Evolutionary conservation across 106 monocot species (phyloP), one percentile per base, ranked within the genome.

Genomic region (Dioscorea zingiberensis): DNA sequence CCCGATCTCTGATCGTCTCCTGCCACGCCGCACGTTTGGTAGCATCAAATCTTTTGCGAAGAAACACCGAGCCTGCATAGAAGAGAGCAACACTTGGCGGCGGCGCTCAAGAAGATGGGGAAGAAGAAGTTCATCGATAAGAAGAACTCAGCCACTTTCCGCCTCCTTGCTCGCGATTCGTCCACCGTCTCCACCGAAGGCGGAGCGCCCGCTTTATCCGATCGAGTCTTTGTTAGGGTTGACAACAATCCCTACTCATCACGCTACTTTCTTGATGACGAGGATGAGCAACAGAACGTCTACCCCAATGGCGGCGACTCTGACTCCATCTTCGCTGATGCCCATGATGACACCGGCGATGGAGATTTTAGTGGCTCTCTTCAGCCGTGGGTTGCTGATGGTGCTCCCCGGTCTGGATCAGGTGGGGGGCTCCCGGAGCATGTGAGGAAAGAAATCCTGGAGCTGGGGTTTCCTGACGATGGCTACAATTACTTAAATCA

Each of bases 401-500:
- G 3, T 21, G 18, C 19, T 17, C 61, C 17, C 56, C 25, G 15
- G 16, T 16, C 21, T 7, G 21, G 57, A 30, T 58, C 27, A 17
- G 21, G 55, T 14, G 26, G 68, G 38, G 24, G 27, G 14, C 72
- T 97, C 8, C 67, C 91, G 51, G 88, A 91, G n/a, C 63, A 84
- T 11, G 76, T 86, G 65, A 83, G 88, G 67, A 69, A 49, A 69
- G 88, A 89, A 75, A 93, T 98, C 14, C 65, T 98, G 32, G 97
- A 86, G 69, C 71, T 98, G 3, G 97, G 97, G 48, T 68, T 98
- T 24, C 97, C 89, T 1, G 97, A 98, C 58, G 97, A 98, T 30
- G 97, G 88, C 0, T 98, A 98, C 60, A 92, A 98, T 73, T 98
- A 98, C 60, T 79, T 98, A 30, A 2, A 53, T 54, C 97, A 98